Conservation (phyloP, 345 rosid species). For the Linum usitatissimum region DNA sequence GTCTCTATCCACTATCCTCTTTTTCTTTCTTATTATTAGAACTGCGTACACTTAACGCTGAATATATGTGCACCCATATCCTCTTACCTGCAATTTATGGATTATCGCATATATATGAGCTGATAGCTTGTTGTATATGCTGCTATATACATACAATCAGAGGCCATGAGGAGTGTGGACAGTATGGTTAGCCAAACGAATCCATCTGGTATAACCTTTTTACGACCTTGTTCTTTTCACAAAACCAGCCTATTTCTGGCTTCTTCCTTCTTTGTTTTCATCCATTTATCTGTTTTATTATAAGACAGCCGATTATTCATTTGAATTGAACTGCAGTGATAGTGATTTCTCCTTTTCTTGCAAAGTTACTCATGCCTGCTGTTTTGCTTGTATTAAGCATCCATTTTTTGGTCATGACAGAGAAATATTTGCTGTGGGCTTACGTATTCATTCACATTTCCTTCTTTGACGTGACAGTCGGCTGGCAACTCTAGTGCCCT, state of each 20-base stretch:
- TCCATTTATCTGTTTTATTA: neutral
- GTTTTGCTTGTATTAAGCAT: too few relatives aligned
- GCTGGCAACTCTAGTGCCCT: constrained; percentile 88
- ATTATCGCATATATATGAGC: neutral
- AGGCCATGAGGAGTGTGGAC: neutral
- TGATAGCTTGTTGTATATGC: neutral
- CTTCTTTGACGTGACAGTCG: constrained; percentile 44
- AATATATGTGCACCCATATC: too few relatives aligned
- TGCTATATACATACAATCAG: neutral
- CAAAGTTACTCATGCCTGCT: neutral
- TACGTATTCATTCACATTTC: constrained; percentile 9
- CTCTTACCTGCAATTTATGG: neutral
- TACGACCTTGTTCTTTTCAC: neutral
- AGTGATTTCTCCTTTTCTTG: neutral
- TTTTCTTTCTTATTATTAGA: neutral
- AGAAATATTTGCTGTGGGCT: constrained; percentile 1
- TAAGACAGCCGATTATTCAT: neutral
- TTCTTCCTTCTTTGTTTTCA: neutral
- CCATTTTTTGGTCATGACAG: too few relatives aligned
- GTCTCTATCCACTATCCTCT: constrained; percentile 18
- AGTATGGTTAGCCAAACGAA: neutral
- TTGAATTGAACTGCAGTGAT: neutral
- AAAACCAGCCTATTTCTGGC: neutral
- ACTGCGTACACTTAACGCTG: too few relatives aligned
- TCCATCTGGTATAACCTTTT: neutral